Base-by-base conservation (phyloP, 208 protist genomes). In the Wallacemonas sp. region DNA sequence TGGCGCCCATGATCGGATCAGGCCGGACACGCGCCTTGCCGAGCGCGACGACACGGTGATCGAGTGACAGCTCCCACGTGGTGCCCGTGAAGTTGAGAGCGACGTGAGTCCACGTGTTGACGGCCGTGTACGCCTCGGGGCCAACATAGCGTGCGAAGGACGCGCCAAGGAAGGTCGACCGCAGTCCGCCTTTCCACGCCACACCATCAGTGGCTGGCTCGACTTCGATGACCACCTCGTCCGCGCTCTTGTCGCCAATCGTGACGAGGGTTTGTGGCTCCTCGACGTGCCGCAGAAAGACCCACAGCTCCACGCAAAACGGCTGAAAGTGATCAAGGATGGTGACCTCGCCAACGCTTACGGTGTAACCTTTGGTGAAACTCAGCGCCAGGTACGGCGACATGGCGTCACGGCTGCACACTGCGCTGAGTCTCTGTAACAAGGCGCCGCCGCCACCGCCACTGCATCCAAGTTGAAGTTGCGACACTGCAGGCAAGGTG, bases 231-330 rank as follows among this genome's bases (percentile, higher is more conserved):
- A 93, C 65, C 46, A 96, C 72, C 68, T 96, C 91, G 57, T 94
- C 88, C 27, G 80, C 62, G 21, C 74, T 72, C 46, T 94, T 94
- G 76, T 96, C 86, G 23, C 91, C 91, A 34, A 96, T 75, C 21
- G 91, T 85, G 33, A 96, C 48, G 61, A 96, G 68, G 23, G 77
- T 83, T 56, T 90, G 84, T 26, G 79, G 72, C 56, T 92, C 90
- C 6, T 65, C 70, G 1, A 78, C 70, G 66, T 76, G 84, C 19
- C 85, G 83, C 29, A 87, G 87, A 65, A 83, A 92, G 29, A 93
- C 91, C 88, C 91, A 96, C 73, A 89, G 66, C 68, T 96, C 88
- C 30, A 96, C 69, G 48, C 85, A 93, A 64, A 96, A 96, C 1
- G 88, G 85, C 52, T 90, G 80, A 64, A 92, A 90, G 32, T 65